A percentile compares a stretch with the other conserved stretches of the same genome.
These are phyloP conservation scores for Colletotrichum cereale DNA, from an alignment of 2,329 filamentous ascomycete species.

Conservation along the genomic window DNA sequence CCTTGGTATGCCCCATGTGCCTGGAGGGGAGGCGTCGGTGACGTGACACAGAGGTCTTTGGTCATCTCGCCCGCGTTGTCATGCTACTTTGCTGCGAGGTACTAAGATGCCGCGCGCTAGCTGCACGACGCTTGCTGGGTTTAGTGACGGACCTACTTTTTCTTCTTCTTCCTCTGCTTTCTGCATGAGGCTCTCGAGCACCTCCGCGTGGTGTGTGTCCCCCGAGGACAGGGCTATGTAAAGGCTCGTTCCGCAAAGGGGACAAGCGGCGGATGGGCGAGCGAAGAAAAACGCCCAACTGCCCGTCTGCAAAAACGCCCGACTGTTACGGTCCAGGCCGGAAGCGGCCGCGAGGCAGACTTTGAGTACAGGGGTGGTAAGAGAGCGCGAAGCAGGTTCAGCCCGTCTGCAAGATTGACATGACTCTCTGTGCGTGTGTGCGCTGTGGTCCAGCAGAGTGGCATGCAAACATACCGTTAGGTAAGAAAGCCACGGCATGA, in stretches of 20 bases:
- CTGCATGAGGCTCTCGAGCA: conserved; percentile 6
- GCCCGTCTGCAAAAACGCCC: conserved; percentile 18
- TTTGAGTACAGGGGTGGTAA: neutral
- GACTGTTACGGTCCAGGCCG: conserved; percentile 17
- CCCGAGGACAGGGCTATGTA: neutral
- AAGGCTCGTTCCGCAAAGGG: conserved; percentile 5
- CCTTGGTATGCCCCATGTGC: conserved; percentile 2
- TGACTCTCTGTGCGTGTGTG: conserved; percentile 7
- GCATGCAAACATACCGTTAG: neutral
- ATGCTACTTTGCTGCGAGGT: neutral
- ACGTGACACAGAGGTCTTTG: conserved; percentile 13
- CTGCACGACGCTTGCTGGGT: neutral
- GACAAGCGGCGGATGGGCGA: neutral
- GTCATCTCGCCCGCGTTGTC: neutral
- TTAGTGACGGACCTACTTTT: neutral
- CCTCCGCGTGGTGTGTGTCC: too few relatives aligned
- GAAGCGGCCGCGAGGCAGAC: conserved; percentile 19
- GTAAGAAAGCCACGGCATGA: neutral
- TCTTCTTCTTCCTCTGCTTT: neutral
- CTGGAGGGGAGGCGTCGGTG: neutral
- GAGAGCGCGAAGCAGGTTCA: conserved; percentile 6
- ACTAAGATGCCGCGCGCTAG: neutral
- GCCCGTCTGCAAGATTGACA: conserved; percentile 30
- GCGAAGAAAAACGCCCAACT: conserved; percentile 25
- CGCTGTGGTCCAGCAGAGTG: neutral